Percentiles rank a stretch among this genome's conserved stretches.
phyloP scores from a whole-genome alignment of 2,329 filamentous ascomycete genomes.

The Fragosphaeria purpurea region DNA sequence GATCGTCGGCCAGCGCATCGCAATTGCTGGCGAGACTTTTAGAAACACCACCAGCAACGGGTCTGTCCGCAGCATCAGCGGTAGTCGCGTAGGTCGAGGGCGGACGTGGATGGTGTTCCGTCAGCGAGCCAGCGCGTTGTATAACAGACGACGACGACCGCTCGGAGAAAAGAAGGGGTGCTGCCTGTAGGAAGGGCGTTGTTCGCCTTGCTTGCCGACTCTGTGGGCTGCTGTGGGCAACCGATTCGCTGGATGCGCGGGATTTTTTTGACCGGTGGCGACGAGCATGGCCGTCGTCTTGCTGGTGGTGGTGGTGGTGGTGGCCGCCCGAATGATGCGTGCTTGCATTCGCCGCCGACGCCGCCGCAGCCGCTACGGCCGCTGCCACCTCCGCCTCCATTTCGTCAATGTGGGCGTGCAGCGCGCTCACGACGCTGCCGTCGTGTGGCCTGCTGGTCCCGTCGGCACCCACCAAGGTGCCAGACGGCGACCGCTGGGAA shows the following conservation, averaged over 20 bases:
- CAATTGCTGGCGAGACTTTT: constrained; percentile 19
- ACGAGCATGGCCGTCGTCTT: background rate
- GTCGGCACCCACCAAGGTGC: background rate
- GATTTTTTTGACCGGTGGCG: background rate
- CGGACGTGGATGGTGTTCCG: no score
- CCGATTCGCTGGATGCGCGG: no score
- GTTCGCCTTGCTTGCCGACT: background rate
- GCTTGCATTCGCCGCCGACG: background rate
- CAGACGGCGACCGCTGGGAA: constrained; percentile 9
- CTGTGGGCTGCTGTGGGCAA: no score
- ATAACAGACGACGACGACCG: background rate
- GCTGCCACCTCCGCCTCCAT: constrained; percentile 26
- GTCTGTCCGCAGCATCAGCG: background rate
- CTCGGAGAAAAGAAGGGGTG: background rate
- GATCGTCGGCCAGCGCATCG: constrained; percentile 37
- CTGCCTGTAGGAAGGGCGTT: background rate
- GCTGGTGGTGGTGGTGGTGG: background rate
- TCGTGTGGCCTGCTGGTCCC: background rate
- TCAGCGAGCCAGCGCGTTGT: no score
- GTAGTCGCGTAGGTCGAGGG: background rate
- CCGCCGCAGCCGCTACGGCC: constrained; percentile 4
- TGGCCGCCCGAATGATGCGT: background rate
- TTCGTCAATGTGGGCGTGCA: constrained; percentile 33
- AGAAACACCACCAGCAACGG: background rate
- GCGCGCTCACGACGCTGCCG: constrained; percentile 18